Base-by-base conservation (phyloP, 352 stramenopile species). In the Thalassiosira oceanica region DNA sequence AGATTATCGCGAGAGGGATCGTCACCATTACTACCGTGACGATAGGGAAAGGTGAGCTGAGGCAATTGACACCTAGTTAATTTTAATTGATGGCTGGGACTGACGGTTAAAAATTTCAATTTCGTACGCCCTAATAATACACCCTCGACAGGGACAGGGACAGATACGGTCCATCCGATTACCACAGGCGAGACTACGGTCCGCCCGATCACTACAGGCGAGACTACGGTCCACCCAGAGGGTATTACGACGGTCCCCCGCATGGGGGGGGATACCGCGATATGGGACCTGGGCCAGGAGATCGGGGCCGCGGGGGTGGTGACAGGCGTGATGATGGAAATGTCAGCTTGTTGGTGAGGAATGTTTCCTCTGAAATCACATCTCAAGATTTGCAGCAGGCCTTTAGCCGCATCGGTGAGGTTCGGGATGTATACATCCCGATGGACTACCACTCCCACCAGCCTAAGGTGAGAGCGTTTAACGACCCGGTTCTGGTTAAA, bases 341-440 rank as follows among this genome's bases (percentile, higher is more conserved):
- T 35, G 94, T 97, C 36, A 96, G 91, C 61, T 84, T 98, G 28
- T 77, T 98, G 18, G 92, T 98, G 43, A 90, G 94, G 62, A 98
- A 98, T 74, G 83, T 98, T 50, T 94, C 91, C 67, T 89, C 89
- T 41, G 88, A 93, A 23, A 86, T 96, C 69, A 95, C 89, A 66
- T 82, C 91, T 21, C 87, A 95, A 69, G 94, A 97, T 73, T 85
- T 97, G 11, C 87, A 92, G 50, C 87, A 90, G 61, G 93, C 95
- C 46, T 97, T 97, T 71, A 92, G 95, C 49, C 86, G 92, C 41
- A 97, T 95, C 61, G 94, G 94, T 11, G 92, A 97, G 65, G 91
- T 98, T 26, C 89, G 93, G 36, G 94, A 98, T 75, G 93, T 98
- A 28, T 98, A 98, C 84, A 97, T 97, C 76, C 94, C 94, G 20